Evolutionary conservation across 176 grass and related monocot genomes (phyloP).

Genomic region (Elaeis guineensis): DNA sequence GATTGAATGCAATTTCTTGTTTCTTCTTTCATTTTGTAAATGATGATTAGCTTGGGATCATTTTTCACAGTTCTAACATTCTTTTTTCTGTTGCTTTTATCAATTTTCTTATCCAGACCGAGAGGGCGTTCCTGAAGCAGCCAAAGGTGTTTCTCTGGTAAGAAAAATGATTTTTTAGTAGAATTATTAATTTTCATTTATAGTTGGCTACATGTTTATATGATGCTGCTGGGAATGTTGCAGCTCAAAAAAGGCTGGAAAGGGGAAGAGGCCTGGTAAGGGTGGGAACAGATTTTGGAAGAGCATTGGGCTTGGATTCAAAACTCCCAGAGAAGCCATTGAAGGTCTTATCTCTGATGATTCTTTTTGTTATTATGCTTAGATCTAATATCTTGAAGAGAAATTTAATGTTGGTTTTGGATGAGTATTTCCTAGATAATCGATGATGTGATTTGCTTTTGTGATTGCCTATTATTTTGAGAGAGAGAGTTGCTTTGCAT

Average conservation of each 20-base stretch:
- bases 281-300: conserved; percentile 11
- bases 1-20: not conserved
- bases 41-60: not conserved
- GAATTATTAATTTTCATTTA: not conserved
- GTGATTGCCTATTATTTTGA: too few species aligned
- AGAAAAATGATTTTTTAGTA: not conserved
- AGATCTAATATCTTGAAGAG: too few species aligned
- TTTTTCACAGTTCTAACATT: not conserved
- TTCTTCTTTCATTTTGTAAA: not conserved
- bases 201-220: not conserved
- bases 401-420: too few species aligned
- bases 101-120: not conserved
- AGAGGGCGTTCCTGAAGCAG: conserved; percentile 9
- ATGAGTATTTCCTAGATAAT: too few species aligned
- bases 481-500: too few species aligned
- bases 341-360: not conserved
- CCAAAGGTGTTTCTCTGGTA: conserved; percentile 14
- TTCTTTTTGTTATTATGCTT: not conserved
- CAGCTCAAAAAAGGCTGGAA: conserved; percentile 6
- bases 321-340: conserved; percentile 6
- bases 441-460: too few species aligned
- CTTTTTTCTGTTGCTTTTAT: not conserved
- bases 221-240: not conserved
- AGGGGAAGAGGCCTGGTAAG: conserved; percentile 14
- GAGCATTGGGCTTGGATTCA: conserved; percentile 9